These are phyloP conservation scores for Kwoniella dendrophila DNA, from an alignment of 768 basidiomycete genomes.

Conservation along the genomic window DNA sequence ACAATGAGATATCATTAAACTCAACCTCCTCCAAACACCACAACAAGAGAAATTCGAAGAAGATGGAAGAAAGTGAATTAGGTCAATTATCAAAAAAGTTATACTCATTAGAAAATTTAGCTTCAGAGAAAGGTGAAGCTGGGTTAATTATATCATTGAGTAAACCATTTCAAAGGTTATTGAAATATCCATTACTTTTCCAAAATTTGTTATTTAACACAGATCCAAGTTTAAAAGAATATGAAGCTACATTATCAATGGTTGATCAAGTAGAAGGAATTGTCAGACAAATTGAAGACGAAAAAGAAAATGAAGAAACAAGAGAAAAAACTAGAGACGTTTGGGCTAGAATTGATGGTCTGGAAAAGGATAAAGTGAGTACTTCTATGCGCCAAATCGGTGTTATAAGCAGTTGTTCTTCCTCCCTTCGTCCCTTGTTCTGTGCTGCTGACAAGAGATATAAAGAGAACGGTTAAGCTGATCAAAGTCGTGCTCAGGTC, in stretches of 20 bases:
- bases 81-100: conserved; percentile 26
- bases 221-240: conserved; percentile 95
- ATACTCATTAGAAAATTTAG: conserved; percentile 68
- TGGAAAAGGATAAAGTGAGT: conserved; percentile 84
- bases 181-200: conserved; percentile 96
- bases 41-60: conserved; percentile 24
- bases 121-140: conserved; percentile 85
- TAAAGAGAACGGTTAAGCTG: neutral
- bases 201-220: conserved; percentile 92
- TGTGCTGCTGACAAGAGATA: no score
- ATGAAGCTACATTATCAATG: conserved; percentile 88
- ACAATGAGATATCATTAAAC: conserved; percentile 6
- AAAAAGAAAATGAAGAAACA: conserved; percentile 95
- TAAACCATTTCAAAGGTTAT: conserved; percentile 93
- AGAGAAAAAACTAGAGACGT: conserved; percentile 92
- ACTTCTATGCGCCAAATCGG: neutral
- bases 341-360: conserved; percentile 91
- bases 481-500: conserved; percentile 37
- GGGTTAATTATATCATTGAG: conserved; percentile 92
- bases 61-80: conserved; percentile 27
- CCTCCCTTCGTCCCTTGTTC: no score
- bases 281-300: conserved; percentile 94
- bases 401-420: neutral
- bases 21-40: neutral
- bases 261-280: conserved; percentile 96